A percentile compares a stretch with the other conserved stretches of the same genome.
These are phyloP conservation scores for Cryptosporidium xiaoi DNA, from an alignment of 169 alveolate species.

Conservation along the genomic window DNA sequence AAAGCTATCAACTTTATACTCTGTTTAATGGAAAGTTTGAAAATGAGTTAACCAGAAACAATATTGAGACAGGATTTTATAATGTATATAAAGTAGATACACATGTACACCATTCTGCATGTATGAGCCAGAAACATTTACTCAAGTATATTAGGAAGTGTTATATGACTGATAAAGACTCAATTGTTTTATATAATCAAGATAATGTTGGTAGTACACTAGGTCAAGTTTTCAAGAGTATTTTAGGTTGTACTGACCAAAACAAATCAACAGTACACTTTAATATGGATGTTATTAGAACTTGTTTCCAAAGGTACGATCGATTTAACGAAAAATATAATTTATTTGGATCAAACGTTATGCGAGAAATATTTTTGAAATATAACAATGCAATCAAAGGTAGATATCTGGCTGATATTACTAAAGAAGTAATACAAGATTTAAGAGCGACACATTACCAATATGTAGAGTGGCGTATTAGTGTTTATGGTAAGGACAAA, in stretches of 20 bases:
- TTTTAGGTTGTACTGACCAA: slow-evolving; percentile 80
- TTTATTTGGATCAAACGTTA: slow-evolving; percentile 88
- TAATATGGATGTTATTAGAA: slow-evolving; percentile 88
- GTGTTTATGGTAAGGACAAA: slow-evolving; percentile 89
- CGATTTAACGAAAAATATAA: slow-evolving; percentile 91
- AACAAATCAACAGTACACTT: slow-evolving; percentile 83
- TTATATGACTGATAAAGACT: slow-evolving; percentile 74
- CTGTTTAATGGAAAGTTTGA: slow-evolving; percentile 83
- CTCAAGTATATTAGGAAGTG: slow-evolving; percentile 85
- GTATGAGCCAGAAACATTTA: slow-evolving; percentile 90
- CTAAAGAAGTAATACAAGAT: slow-evolving; percentile 87
- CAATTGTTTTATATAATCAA: slow-evolving; percentile 78
- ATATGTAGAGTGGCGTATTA: slow-evolving; percentile 92
- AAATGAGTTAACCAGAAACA: slow-evolving; percentile 77
- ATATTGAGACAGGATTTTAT: slow-evolving; percentile 89
- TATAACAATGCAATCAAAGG: slow-evolving; percentile 86
- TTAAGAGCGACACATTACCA: slow-evolving; percentile 87
- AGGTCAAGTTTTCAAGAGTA: slow-evolving; percentile 81
- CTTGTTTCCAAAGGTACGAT: slow-evolving; percentile 91
- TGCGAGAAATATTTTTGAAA: slow-evolving; percentile 89
- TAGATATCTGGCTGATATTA: slow-evolving; percentile 89
- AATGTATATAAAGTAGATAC: slow-evolving; percentile 92
- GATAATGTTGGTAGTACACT: slow-evolving; percentile 80
- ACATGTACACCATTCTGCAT: slow-evolving; percentile 92
- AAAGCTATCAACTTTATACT: slow-evolving; percentile 79